Evolutionary conservation across 2,329 filamentous ascomycete genomes (phyloP).

Genomic region (Phialemoniopsis sp.): DNA sequence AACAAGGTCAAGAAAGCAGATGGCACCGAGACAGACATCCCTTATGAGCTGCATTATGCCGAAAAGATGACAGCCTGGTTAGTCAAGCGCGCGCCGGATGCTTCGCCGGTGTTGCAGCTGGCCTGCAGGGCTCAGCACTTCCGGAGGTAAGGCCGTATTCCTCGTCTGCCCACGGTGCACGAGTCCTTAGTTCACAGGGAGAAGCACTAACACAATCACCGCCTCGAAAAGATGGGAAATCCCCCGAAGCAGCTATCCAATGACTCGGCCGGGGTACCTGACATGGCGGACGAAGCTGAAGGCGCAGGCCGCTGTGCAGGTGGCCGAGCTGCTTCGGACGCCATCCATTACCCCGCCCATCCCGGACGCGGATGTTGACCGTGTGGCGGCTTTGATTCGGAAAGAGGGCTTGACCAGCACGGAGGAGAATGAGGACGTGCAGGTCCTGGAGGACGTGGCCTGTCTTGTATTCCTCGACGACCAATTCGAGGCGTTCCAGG

Average conservation of each 20-base stretch:
- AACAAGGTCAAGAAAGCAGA: constrained; percentile 39
- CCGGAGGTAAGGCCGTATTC: constrained; percentile 45
- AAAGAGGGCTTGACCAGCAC: constrained; percentile 64
- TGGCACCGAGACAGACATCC: constrained; percentile 36
- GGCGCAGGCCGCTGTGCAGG: constrained; percentile 51
- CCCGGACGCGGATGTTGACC: constrained; percentile 45
- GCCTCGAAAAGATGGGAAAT: constrained; percentile 63
- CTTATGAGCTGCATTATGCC: constrained; percentile 82
- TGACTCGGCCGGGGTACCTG: constrained; percentile 72
- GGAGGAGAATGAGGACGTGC: constrained; percentile 37
- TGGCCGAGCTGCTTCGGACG: constrained; percentile 49
- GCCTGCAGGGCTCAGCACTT: constrained; percentile 85
- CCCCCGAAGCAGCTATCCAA: constrained; percentile 67
- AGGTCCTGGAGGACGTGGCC: constrained; percentile 79
- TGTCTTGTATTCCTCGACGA: constrained; percentile 86
- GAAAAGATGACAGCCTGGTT: constrained; percentile 76
- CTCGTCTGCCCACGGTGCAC: constrained; percentile 1
- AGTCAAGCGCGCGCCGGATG: constrained; percentile 49
- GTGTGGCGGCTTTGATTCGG: constrained; percentile 68
- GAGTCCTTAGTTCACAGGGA: too few species aligned
- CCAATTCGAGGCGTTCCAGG: constrained; percentile 78
- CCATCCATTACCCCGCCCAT: constrained; percentile 31
- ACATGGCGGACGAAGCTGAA: constrained; percentile 75
- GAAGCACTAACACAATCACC: too few species aligned
- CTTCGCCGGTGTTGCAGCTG: constrained; percentile 64